Conservation (phyloP, 1,284 basidiomycete species). For the Tausonia pullulans region DNA sequence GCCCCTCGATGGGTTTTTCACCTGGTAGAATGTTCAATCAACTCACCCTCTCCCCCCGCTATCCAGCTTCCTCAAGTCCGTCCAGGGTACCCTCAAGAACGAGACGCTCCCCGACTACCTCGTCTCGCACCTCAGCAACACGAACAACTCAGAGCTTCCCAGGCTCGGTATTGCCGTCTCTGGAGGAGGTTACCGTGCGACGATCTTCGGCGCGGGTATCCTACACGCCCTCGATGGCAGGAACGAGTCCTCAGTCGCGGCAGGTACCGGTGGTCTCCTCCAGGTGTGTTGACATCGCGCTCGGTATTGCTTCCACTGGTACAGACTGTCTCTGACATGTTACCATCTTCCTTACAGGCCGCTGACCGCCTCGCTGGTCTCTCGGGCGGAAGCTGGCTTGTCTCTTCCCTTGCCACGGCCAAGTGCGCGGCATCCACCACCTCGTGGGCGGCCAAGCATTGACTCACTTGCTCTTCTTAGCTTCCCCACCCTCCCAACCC, state of each 20-base stretch:
- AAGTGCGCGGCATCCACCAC: not conserved
- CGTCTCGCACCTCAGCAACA: no score
- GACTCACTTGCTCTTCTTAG: not conserved
- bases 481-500: not conserved
- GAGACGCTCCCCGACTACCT: no score
- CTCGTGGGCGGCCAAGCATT: not conserved
- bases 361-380: slow-evolving; percentile 50
- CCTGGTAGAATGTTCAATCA: no score
- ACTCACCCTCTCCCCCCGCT: no score
- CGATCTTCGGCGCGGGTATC: slow-evolving; percentile 7
- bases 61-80: no score
- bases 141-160: no score
- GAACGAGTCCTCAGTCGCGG: slow-evolving; percentile 34
- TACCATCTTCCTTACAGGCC: no score
- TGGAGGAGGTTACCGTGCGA: slow-evolving; percentile 6
- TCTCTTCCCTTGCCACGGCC: no score
- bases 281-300: slow-evolving; percentile 36
- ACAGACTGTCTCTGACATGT: no score
- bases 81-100: no score
- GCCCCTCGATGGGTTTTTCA: no score
- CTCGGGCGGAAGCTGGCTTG: slow-evolving; percentile 42
- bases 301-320: no score
- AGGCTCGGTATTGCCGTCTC: slow-evolving; percentile 9
- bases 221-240: not conserved
- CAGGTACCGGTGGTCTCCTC: slow-evolving; percentile 53